Base-by-base conservation (phyloP, 495 filamentous ascomycete genomes). In the Glutinoglossum americanum region DNA sequence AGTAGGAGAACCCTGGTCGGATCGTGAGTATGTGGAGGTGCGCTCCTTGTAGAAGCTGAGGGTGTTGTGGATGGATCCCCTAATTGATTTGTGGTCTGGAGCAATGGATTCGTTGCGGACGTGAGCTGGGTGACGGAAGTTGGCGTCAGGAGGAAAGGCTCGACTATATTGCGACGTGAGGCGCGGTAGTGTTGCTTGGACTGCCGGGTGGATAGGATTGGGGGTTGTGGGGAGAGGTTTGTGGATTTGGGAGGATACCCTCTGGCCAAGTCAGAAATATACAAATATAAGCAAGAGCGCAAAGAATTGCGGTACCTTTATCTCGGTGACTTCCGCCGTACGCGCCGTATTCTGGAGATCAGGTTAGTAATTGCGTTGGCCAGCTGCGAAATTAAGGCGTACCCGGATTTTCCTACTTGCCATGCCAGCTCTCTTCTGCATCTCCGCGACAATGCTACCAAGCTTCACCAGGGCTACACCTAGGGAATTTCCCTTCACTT, bases 371-470 rank as follows among this genome's bases (percentile, higher is more conserved):
- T 23, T 11, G 39, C 25, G 25, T 62, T 60, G 55, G 48, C 60
- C 19, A 44, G 49, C 15, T 54, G 56, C 23, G 25, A 15, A 13
- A 3, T 2, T 3, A 1, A 32, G n/a, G 17, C 73, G 65, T 68
- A 78, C 76, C 66, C 72, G 67, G 59, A 68, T 79, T 63, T 77
- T 81, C 45, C 81, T 76, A 69, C 83, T 88, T 35, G 83, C 83
- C 60, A 82, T 74, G 21, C 81, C 82, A 6, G 85, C 83, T 57
- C 83, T 79, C 62, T 75, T 74, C 63, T 88, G 83, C 74, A 92
- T 87, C 66, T 92, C 87, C 7, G 75, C 73, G 13, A 88, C 76
- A 45, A 88, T 83, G 32, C 71, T 71, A 21, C 73, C 75, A 23
- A 94, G 73, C 66, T 79, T 76, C n/a, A 72, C 67, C 21, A 89